These are phyloP conservation scores for Suhomyces sp. DNA, from an alignment of 805 yeast genomes.

Conservation along the genomic window DNA sequence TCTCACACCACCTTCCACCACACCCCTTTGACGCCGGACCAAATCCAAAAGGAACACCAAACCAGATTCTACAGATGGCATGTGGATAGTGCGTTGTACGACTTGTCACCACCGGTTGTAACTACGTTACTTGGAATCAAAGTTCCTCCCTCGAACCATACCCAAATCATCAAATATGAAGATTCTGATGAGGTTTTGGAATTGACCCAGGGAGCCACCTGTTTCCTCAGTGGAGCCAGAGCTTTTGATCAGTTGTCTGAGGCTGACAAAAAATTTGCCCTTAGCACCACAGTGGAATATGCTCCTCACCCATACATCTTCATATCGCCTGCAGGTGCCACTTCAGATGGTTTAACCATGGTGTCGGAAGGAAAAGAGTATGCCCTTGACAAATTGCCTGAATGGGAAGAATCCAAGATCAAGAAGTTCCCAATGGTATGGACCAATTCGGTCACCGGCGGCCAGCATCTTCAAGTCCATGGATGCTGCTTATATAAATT, in stretches of 20 bases:
- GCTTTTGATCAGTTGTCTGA: slow-evolving; percentile 66
- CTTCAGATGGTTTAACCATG: slow-evolving; percentile 85
- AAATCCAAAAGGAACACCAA: slow-evolving; percentile 54
- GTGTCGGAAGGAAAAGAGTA: slow-evolving; percentile 74
- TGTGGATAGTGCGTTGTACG: slow-evolving; percentile 86
- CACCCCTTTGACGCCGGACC: slow-evolving; percentile 56
- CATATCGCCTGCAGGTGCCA: slow-evolving; percentile 76
- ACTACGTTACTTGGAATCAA: slow-evolving; percentile 81
- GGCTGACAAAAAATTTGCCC: slow-evolving; percentile 71
- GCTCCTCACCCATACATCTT: slow-evolving; percentile 93
- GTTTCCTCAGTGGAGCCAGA: slow-evolving; percentile 79
- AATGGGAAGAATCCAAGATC: slow-evolving; percentile 77
- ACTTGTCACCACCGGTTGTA: slow-evolving; percentile 78
- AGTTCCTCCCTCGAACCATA: slow-evolving; percentile 68
- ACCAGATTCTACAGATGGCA: slow-evolving; percentile 94
- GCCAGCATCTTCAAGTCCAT: slow-evolving; percentile 82
- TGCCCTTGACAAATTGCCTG: slow-evolving; percentile 65
- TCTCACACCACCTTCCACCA: slow-evolving; percentile 81
- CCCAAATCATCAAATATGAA: slow-evolving; percentile 59
- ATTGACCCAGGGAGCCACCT: slow-evolving; percentile 82
- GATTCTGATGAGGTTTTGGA: slow-evolving; percentile 58
- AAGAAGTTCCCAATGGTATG: slow-evolving; percentile 83
- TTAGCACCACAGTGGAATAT: slow-evolving; percentile 76
- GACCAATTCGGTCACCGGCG: slow-evolving; percentile 85
- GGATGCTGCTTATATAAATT: slow-evolving; percentile 80